phyloP scores from a whole-genome alignment of 257 asterid species.

The Solanum virginianum region DNA sequence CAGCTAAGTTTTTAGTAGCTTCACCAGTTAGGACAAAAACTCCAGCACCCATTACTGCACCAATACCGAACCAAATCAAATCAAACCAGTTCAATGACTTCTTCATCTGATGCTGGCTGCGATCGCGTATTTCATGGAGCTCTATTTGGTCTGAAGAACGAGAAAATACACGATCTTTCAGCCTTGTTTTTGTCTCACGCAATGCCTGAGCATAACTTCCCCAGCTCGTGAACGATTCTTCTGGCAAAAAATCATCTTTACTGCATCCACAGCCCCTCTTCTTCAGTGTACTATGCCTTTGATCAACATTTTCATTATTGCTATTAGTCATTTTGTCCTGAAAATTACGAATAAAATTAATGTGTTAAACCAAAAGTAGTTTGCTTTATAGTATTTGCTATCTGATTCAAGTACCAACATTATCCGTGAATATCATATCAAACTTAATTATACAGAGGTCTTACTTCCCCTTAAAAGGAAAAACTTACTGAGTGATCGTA shows the following conservation, averaged over 20 bases:
- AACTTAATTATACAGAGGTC: neutral
- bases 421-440: neutral
- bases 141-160: constrained; percentile 17
- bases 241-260: constrained; percentile 22
- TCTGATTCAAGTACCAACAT: neutral
- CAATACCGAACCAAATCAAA: constrained; percentile 27
- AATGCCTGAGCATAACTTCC: constrained; percentile 14
- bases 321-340: neutral
- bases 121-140: constrained; percentile 6
- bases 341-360: neutral
- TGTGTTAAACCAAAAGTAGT: neutral
- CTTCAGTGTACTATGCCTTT: neutral
- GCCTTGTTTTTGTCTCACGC: constrained; percentile 4
- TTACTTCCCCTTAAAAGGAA: neutral
- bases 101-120: constrained; percentile 24
- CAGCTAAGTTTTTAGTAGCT: constrained; percentile 18
- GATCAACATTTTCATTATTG: neutral
- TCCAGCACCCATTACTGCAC: constrained; percentile 31
- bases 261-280: constrained; percentile 17
- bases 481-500: too few species aligned
- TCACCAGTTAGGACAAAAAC: constrained; percentile 25
- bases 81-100: constrained; percentile 20
- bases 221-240: constrained; percentile 27
- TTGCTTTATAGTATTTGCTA: neutral
- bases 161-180: constrained; percentile 13